phyloP scores from a whole-genome alignment of 2,329 filamentous ascomycete genomes.

The Hypoxylon sp. region DNA sequence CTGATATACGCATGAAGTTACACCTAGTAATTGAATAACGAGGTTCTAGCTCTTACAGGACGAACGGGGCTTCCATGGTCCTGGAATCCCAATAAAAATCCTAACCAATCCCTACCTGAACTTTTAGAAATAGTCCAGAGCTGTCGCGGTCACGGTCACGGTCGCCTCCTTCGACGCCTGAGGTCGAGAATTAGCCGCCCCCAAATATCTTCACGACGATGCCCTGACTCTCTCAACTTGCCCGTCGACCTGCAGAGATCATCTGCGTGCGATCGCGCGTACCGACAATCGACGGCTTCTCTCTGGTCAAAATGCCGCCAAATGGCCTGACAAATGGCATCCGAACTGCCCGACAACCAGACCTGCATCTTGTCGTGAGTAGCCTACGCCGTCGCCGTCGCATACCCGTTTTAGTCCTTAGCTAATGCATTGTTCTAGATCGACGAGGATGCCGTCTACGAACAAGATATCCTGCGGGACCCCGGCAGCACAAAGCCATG shows the following conservation, averaged over 20 bases:
- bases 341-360: slow-evolving; percentile 57
- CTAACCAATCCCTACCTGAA: slow-evolving; percentile 30
- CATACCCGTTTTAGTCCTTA: neutral
- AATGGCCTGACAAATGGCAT: slow-evolving; percentile 54
- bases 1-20: neutral
- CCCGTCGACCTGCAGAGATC: slow-evolving; percentile 43
- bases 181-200: slow-evolving; percentile 27
- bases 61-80: slow-evolving; percentile 22
- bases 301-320: slow-evolving; percentile 51
- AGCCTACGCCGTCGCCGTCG: neutral
- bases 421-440: slow-evolving; percentile 65
- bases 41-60: slow-evolving; percentile 4
- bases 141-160: slow-evolving; percentile 31
- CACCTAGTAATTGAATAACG: slow-evolving; percentile 4
- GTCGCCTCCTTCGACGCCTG: slow-evolving; percentile 30
- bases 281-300: slow-evolving; percentile 39
- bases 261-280: slow-evolving; percentile 48
- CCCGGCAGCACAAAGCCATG: slow-evolving; percentile 90
- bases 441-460: slow-evolving; percentile 94
- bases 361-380: slow-evolving; percentile 66
- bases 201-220: slow-evolving; percentile 37
- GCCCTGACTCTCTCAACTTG: slow-evolving; percentile 40
- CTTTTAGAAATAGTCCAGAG: slow-evolving; percentile 20
- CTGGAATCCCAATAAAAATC: slow-evolving; percentile 34
- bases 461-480: slow-evolving; percentile 93